Evolutionary conservation across 495 filamentous ascomycete genomes (phyloP), one percentile per base, ranked within the genome.

Genomic region (Penicillium daleae): DNA sequence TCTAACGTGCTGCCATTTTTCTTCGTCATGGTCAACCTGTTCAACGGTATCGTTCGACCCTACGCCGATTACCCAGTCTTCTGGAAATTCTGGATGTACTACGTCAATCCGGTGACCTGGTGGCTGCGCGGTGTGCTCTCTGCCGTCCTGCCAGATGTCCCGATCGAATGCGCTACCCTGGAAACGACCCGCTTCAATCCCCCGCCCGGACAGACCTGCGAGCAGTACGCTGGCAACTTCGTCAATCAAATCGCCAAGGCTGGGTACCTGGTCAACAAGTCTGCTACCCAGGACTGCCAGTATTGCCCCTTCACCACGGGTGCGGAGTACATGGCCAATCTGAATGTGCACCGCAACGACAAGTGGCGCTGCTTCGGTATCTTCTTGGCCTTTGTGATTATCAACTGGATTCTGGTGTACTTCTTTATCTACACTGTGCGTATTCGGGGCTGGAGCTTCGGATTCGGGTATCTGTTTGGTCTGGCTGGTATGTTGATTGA

Each of bases 381-480:
- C 58, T 93, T 93, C 79, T 56, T 91, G 35, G 86, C 83, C 2
- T 93, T 93, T 74, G 88, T 88, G 31, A 80, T 93, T 22, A 87
- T 84, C 56, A 94, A 94, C 68, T 94, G 89, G 87, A 69, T 78
- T 40, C 80, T 94, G 49, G 89, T 96, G 0, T 94, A 93, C 74
- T 93, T 96, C 79, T 92, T 96, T 62, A 85, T 94, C 56, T 95
- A 90, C 71, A 89, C 89, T 1, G 85, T 92, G 4, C 80, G 90
- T 19, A 84, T 95, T 50, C 83, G 83, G 62, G 84, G 88, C 7
- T 92, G 89, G 90, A 84, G 76, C 10, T 93, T 93, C 66, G 91
- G 91, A 0, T 76, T 92, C 42, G 85, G 87, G 0, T 78, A 76
- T 57, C 17, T 90, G 8, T 88, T 87, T 67, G 75, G 82, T 1